These are phyloP conservation scores for Stemphylium vesicarium DNA, from an alignment of 2,329 filamentous ascomycete species.

Conservation along the genomic window DNA sequence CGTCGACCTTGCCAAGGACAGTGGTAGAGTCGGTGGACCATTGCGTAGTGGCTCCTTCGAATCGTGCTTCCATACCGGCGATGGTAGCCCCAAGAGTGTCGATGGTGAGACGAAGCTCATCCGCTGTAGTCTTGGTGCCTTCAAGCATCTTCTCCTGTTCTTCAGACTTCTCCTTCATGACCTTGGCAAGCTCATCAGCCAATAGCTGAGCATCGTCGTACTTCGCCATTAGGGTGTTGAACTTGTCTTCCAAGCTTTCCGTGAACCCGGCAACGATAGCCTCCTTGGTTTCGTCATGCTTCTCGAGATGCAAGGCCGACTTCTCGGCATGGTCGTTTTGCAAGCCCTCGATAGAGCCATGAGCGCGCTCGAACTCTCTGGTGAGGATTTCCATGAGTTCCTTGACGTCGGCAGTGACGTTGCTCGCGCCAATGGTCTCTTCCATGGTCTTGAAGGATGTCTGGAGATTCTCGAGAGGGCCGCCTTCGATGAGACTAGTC, in stretches of 20 bases:
- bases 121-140: constrained; percentile 78
- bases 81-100: constrained; percentile 78
- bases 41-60: constrained; percentile 84
- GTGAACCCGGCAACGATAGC: constrained; percentile 61
- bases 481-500: constrained; percentile 76
- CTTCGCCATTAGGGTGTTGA: constrained; percentile 80
- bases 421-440: constrained; percentile 64
- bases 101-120: constrained; percentile 85
- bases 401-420: constrained; percentile 58
- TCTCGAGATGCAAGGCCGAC: constrained; percentile 61
- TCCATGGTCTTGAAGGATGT: constrained; percentile 72
- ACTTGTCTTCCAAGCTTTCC: constrained; percentile 73
- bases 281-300: constrained; percentile 65
- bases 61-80: constrained; percentile 60
- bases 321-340: constrained; percentile 78
- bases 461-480: constrained; percentile 64
- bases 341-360: constrained; percentile 76
- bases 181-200: constrained; percentile 75
- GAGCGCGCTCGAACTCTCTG: constrained; percentile 85
- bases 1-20: constrained; percentile 81
- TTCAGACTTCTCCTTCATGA: constrained; percentile 74
- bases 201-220: constrained; percentile 83
- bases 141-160: constrained; percentile 76
- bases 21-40: constrained; percentile 87
- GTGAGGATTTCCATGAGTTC: constrained; percentile 75